Conservation (phyloP, 1,284 basidiomycete species). For the Tilletia horrida region DNA sequence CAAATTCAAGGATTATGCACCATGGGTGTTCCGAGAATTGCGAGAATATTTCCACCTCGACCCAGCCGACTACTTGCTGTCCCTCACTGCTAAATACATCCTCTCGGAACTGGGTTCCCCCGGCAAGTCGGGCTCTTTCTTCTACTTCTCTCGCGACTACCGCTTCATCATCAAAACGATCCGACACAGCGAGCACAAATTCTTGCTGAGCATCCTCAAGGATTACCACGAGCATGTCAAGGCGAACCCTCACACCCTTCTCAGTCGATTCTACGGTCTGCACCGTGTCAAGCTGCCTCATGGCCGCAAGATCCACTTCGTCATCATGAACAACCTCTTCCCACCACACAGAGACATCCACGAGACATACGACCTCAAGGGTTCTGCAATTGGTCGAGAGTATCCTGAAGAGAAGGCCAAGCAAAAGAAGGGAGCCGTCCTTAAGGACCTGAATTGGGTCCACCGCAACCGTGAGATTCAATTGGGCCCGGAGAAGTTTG, state of each 20-base stretch:
- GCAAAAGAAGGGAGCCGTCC: conserved; percentile 76
- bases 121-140: conserved; percentile 96
- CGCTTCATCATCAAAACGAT: conserved; percentile 99
- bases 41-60: conserved; percentile 93
- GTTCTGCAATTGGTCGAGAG: conserved; percentile 81
- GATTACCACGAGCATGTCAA: conserved; percentile 84
- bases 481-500: conserved; percentile 88
- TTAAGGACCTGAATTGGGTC: conserved; percentile 98
- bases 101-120: conserved; percentile 96
- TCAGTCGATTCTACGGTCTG: conserved; percentile 91
- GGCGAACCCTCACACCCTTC: conserved; percentile 85
- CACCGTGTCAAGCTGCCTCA: conserved; percentile 93
- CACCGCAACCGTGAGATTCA: conserved; percentile 73
- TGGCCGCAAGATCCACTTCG: conserved; percentile 94
- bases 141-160: conserved; percentile 98
- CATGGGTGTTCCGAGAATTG: conserved; percentile 92
- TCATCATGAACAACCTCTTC: conserved; percentile 99
- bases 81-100: conserved; percentile 94
- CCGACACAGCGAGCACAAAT: conserved; percentile 88
- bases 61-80: conserved; percentile 93
- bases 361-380: conserved; percentile 96
- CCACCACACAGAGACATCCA: conserved; percentile 95
- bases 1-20: conserved; percentile 99
- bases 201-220: conserved; percentile 77
- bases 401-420: conserved; percentile 80